Base-by-base conservation (phyloP, 164 flowering plant species). In the Brasenia schreberi region DNA sequence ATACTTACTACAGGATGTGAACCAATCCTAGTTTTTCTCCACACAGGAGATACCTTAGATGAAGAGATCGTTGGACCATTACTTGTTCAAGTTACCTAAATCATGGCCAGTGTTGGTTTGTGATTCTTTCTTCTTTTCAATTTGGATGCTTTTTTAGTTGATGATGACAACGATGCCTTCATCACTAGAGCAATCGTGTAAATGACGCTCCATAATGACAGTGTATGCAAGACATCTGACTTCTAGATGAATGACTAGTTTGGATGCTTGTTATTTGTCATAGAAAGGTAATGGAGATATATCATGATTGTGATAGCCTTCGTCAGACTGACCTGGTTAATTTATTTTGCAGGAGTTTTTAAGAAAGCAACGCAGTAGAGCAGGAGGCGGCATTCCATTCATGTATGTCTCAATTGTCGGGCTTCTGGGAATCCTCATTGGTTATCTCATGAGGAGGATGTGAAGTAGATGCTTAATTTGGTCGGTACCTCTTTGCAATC, bases 371-470 rank as follows among this genome's bases (percentile, higher is more conserved):
- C 73, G 78, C 67, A 77, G 49, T 64, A 85, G 69, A 74, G 72
- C 60, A 42, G 71, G 66, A 10, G 80, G 86, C 23, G 81, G 84
- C 18, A 74, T 82, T 62, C 80, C 89, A 0, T 68, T 83, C 58
- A 33, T 79, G 64, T 64, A 75, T 63, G 86, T 85, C n/a, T 62
- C 79, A 67, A 18, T 85, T 12, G 70, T 87, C 60, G 92, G 85
- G 58, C 76, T 87, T 79, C 42, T 87, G 33, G 86, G 86, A 62
- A 45, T 83, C 52, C 53, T 87, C n/a, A 59, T 83, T 67, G 89
- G 89, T 23, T 87, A 82, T 64, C 52, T 83, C 62, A 6, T 84
- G 77, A 85, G 75, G 83, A 81, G 66, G 56, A 49, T 14, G 16
- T 85, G 71, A 79, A 9, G 56, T 9, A 9, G 56, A 9, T 49